phyloP scores from a whole-genome alignment of 2,329 filamentous ascomycete genomes.

The Aspergillus brasiliensis region DNA sequence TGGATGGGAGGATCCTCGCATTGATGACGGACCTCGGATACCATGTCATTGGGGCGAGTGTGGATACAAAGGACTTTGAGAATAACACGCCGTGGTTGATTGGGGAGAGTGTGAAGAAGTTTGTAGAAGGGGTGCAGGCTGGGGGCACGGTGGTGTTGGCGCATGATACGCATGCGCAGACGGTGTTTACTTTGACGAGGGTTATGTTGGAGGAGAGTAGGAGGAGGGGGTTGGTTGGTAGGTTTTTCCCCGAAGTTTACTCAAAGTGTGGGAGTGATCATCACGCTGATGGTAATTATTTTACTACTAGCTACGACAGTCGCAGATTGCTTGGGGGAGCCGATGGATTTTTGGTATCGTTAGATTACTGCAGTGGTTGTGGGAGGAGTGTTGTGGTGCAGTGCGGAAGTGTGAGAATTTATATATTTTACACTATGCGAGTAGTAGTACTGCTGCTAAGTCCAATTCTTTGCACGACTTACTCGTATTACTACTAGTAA shows the following conservation, averaged over 20 bases:
- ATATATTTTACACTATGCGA: background rate
- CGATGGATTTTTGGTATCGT: slow-evolving; percentile 56
- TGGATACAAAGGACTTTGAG: slow-evolving; percentile 49
- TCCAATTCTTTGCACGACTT: too few species aligned
- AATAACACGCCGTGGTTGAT: slow-evolving; percentile 35
- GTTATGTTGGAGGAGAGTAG: slow-evolving; percentile 41
- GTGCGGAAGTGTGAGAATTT: background rate
- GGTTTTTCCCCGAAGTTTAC: slow-evolving; percentile 11
- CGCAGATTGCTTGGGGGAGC: slow-evolving; percentile 60
- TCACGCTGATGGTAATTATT: slow-evolving; percentile 3
- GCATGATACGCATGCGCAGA: slow-evolving; percentile 43
- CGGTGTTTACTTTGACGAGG: slow-evolving; percentile 35
- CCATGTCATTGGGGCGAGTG: slow-evolving; percentile 46
- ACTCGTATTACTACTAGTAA: too few species aligned
- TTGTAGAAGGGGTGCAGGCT: slow-evolving; percentile 31
- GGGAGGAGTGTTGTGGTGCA: too few species aligned
- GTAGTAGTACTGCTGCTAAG: background rate
- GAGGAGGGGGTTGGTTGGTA: slow-evolving; percentile 44
- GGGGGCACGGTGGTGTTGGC: slow-evolving; percentile 38
- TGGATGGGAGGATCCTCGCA: slow-evolving; percentile 33
- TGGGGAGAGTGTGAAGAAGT: slow-evolving; percentile 34
- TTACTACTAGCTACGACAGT: slow-evolving; percentile 53
- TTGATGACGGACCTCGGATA: slow-evolving; percentile 48
- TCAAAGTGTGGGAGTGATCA: background rate
- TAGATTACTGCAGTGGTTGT: background rate